phyloP scores from a whole-genome alignment of 2,329 filamentous ascomycete genomes.

The Hirsutella minnesotensis region DNA sequence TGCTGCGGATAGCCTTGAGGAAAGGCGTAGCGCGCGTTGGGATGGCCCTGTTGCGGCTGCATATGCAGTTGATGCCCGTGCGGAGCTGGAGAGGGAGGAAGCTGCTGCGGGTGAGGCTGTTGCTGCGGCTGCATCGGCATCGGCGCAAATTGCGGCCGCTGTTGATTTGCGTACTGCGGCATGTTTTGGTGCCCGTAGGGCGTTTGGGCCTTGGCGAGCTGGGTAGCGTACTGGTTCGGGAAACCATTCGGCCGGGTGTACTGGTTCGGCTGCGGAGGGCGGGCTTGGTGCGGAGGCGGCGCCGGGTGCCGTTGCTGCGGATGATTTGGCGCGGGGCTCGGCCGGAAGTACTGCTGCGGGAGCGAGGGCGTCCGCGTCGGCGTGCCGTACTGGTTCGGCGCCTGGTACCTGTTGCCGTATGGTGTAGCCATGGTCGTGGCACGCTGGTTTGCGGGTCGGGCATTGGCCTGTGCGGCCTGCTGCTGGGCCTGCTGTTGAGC shows the following conservation, averaged over 20 bases:
- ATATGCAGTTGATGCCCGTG: conserved; percentile 1
- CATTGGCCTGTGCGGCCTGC: conserved; percentile 15
- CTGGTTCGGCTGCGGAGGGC: conserved; percentile 29
- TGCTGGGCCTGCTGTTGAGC: conserved; percentile 14
- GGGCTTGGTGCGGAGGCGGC: conserved; percentile 15
- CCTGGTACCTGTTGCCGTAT: conserved; percentile 31
- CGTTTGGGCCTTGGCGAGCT: conserved; percentile 38
- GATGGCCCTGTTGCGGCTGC: conserved; percentile 23
- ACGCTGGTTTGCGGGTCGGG: conserved; percentile 24
- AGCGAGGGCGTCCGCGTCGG: conserved; percentile 31
- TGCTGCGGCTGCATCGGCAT: conserved; percentile 15
- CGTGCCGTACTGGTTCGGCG: conserved; percentile 33
- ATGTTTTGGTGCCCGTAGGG: conserved; percentile 40
- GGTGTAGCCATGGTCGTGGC: conserved; percentile 26
- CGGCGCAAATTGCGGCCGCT: conserved; percentile 29
- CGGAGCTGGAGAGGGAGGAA: neutral
- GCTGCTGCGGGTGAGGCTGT: neutral
- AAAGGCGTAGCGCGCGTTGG: conserved; percentile 29
- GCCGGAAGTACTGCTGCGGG: conserved; percentile 33
- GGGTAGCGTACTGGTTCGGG: conserved; percentile 32
- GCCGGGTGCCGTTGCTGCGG: conserved; percentile 25
- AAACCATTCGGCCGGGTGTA: conserved; percentile 39
- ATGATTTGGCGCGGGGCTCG: conserved; percentile 25
- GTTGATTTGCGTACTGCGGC: conserved; percentile 34
- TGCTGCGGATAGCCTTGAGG: conserved; percentile 26